Conservation (phyloP, 78 protist species). For the Tieghemostelium lacteum region DNA sequence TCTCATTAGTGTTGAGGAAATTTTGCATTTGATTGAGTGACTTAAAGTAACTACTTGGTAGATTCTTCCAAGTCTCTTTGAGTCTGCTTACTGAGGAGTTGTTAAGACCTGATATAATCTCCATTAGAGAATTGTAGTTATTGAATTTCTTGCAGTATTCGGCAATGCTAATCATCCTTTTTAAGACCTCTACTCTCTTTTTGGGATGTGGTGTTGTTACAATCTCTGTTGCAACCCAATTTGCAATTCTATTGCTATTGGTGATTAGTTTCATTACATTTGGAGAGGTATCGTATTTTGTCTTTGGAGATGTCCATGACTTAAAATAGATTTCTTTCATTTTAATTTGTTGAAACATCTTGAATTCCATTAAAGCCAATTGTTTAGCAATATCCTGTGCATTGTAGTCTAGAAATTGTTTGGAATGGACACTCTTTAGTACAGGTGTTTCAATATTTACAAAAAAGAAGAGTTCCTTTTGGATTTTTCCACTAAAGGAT, state of each 20-base stretch:
- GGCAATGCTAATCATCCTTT: constrained; percentile 43
- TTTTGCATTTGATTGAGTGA: constrained; percentile 22
- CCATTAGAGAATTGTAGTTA: constrained; percentile 86
- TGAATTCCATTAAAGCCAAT: constrained; percentile 42
- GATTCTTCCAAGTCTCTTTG: constrained; percentile 79
- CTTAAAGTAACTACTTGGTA: background rate
- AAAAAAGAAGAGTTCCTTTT: constrained; percentile 36
- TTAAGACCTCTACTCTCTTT: constrained; percentile 52
- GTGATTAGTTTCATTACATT: constrained; percentile 48
- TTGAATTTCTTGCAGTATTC: constrained; percentile 72
- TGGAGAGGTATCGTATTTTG: constrained; percentile 42
- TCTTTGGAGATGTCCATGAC: constrained; percentile 49
- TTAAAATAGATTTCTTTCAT: constrained; percentile 49
- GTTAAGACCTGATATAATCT: constrained; percentile 71
- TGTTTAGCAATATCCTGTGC: constrained; percentile 72
- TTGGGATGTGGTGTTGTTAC: constrained; percentile 80
- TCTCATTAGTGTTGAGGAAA: constrained; percentile 29
- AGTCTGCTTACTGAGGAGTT: constrained; percentile 69
- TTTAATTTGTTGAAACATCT: constrained; percentile 16
- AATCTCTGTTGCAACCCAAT: constrained; percentile 69
- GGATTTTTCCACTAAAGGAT: background rate
- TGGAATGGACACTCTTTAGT: constrained; percentile 15
- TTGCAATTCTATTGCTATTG: constrained; percentile 37
- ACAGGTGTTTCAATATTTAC: background rate
- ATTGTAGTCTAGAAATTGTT: constrained; percentile 53